Evolutionary conservation across 2,329 filamentous ascomycete species (phyloP), one percentile per base, ranked within the genome.

Genomic region (Beauveria sp.): DNA sequence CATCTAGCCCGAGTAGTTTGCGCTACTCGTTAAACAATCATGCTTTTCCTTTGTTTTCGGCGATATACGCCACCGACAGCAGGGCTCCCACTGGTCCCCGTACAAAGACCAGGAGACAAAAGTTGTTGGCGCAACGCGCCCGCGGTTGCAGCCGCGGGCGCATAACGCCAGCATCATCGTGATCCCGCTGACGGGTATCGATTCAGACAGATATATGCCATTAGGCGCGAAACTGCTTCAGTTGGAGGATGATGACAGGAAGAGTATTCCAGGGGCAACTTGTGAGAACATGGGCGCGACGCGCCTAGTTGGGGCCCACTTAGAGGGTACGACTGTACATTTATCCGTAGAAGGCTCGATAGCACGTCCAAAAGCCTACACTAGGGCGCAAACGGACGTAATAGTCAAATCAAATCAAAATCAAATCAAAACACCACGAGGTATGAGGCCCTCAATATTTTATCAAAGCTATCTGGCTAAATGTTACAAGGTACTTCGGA

Each of bases 211-310:
- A 58, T 8, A 58, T 26, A 38, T 38, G 43, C 43, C 28, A 58
- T 49, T 40, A 1, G 31, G 55, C 45, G 31, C 31, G 20, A 58
- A 8, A 38, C 55, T 58, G 10, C 54, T 57, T 38, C 6, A 57
- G 54, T 24, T 57, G 10, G 54, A 57, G 55, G 55, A 58, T 49
- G 28, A 49, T 40, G n/a, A 20, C 28, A 49, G 43, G 45, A 28
- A 58, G 28, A 49, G 55, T 58, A 58, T 49, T 49, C 28, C n/a
- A 56, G 42, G 40, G 53, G 40, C 16, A 56, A 20, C 53, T 46
- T 22, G 53, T 56, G 40, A 56, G 53, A 57, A 57, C 45, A 34
- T 57, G 20, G 43, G 54, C 54, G 26, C 48, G 48, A 45, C 24
- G 46, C 46, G 12, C 7, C 12, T 24, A 2, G 22, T 26, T 49